These are phyloP conservation scores for Rhododendron ovatum DNA, from an alignment of 148 eudicot genomes.

Conservation along the genomic window DNA sequence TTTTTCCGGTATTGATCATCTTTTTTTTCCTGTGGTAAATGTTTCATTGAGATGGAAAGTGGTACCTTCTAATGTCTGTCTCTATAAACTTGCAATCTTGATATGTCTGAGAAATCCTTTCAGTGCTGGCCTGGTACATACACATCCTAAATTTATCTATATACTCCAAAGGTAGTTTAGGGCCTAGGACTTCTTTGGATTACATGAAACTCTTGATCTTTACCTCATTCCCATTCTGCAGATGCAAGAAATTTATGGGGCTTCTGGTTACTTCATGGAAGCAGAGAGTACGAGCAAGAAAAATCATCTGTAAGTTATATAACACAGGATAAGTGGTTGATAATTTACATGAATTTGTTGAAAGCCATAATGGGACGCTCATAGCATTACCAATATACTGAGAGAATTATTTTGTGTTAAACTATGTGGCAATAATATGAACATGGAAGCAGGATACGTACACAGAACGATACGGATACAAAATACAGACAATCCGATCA, in stretches of 20 bases:
- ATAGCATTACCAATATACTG: background rate
- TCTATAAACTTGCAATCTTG: background rate
- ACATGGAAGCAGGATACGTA: background rate
- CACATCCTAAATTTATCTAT: background rate
- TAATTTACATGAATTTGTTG: background rate
- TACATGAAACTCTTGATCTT: background rate
- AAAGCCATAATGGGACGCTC: background rate
- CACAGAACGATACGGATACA: background rate
- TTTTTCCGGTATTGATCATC: background rate
- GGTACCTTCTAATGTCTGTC: background rate
- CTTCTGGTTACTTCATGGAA: constrained; percentile 87
- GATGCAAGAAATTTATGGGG: constrained; percentile 94
- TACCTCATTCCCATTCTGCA: constrained; percentile 22
- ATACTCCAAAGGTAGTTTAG: background rate
- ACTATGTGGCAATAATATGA: background rate
- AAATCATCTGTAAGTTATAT: constrained; percentile 50
- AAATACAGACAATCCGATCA: background rate
- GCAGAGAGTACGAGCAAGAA: constrained; percentile 44
- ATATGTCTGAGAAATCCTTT: background rate
- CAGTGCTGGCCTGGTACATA: background rate
- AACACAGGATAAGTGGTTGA: background rate
- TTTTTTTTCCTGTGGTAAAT: background rate
- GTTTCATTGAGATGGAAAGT: background rate
- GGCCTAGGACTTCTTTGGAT: background rate
- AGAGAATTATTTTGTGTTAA: background rate